phyloP scores from a whole-genome alignment of 768 basidiomycete genomes.

The Pisolithus sp. region DNA sequence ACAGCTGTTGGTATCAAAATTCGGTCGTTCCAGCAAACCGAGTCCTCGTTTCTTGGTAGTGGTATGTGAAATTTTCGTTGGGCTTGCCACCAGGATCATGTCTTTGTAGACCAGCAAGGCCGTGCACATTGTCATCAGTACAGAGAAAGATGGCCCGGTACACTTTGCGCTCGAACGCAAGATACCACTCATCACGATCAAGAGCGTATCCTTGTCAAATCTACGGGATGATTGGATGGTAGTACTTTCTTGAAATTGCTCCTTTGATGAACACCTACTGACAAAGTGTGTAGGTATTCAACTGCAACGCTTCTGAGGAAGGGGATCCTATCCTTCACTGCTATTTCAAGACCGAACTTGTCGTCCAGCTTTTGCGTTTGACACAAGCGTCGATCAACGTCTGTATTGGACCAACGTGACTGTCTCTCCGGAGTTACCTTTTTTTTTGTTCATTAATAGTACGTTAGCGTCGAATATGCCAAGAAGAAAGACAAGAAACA shows the following conservation, averaged over 20 bases:
- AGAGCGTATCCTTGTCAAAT: constrained; percentile 79
- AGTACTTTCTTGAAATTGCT: constrained; percentile 17
- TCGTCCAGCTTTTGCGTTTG: constrained; percentile 71
- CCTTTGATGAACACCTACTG: constrained; percentile 4
- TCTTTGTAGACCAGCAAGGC: constrained; percentile 50
- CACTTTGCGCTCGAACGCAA: constrained; percentile 72
- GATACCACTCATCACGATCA: constrained; percentile 84
- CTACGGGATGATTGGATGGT: constrained; percentile 95
- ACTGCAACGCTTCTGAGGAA: constrained; percentile 76
- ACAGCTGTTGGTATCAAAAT: constrained; percentile 80
- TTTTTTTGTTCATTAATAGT: constrained; percentile 9
- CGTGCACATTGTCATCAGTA: constrained; percentile 66
- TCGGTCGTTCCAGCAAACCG: constrained; percentile 82
- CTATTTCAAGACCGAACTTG: constrained; percentile 93
- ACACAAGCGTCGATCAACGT: constrained; percentile 74
- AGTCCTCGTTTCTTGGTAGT: constrained; percentile 87
- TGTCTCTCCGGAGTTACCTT: constrained; percentile 5
- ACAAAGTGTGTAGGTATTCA: constrained; percentile 53
- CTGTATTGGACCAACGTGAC: constrained; percentile 72
- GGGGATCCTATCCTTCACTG: constrained; percentile 91
- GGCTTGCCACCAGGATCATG: neutral
- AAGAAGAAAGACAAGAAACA: constrained; percentile 98
- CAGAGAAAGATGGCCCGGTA: constrained; percentile 53
- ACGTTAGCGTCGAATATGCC: constrained; percentile 70
- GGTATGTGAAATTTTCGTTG: constrained; percentile 44